Evolutionary conservation across 345 rosid species (phyloP), one percentile per base, ranked within the genome.

Genomic region (Sonneratia caseolaris): DNA sequence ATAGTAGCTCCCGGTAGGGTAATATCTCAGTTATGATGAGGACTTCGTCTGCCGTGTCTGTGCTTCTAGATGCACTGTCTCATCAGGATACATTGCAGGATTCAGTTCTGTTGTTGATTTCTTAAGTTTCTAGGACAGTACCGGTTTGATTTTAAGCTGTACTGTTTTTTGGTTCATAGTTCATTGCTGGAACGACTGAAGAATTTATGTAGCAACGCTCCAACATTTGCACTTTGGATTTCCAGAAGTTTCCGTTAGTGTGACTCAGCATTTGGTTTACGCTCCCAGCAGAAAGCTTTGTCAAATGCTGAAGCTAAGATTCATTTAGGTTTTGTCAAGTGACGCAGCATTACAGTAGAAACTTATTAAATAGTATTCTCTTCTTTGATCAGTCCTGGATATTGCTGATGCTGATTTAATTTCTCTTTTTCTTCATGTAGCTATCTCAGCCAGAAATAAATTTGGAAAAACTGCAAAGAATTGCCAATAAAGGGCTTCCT

Each of bases 371-470:
- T 12, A 49, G 16, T 4, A 49, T 27, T 27, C 32, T 27, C 32
- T 27, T 49, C 55, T 49, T 49, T 5, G 24, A 55, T 55, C 24
- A 18, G 61, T 19, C 10, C 24, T 55, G 15, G 36, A 32, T 37
- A 22, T n/a, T 37, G n/a, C 5, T 32, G 27, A 68, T 42, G 65
- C 53, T 2, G 4, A 36, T 66, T 71, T 40, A 24, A n/a, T 22
- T 43, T 27, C 51, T 37, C 71, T 47, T 55, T 7, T 32, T 72
- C 47, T 35, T 66, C 19, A 68, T 75, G 59, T 79, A 86, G 91
- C 70, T 89, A 45, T 82, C 90, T 42, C 90, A 79, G 77, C 76
- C 73, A 78, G 86, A 87, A 75, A 83, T 89, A 64, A 84, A 89
- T 79, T 69, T 87, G 79, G 90, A 86, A 49, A 89, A 87, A 74